These are phyloP conservation scores for Periconia digitata DNA, from an alignment of 2,329 filamentous ascomycete genomes.

Conservation along the genomic window DNA sequence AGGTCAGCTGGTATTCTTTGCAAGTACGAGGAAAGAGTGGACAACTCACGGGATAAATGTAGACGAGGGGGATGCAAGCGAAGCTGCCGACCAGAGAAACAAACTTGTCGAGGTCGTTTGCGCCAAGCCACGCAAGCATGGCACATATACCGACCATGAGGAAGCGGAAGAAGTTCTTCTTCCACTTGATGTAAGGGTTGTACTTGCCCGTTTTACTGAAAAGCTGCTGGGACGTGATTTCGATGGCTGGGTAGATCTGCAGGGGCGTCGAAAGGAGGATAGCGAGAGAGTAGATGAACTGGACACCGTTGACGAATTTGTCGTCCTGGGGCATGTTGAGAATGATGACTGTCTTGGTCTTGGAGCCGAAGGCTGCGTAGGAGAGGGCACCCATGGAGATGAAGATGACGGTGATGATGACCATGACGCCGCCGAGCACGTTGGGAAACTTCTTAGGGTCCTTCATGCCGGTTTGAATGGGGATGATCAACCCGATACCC, in stretches of 20 bases:
- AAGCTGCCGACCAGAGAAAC: conserved; percentile 96
- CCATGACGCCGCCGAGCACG: conserved; percentile 88
- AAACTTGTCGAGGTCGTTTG: conserved; percentile 94
- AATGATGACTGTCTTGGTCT: conserved; percentile 94
- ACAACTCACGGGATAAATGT: conserved; percentile 88
- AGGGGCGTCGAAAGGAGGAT: conserved; percentile 93
- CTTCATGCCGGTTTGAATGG: conserved; percentile 97
- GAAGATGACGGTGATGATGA: conserved; percentile 91
- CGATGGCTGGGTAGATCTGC: conserved; percentile 96
- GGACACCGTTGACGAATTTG: conserved; percentile 92
- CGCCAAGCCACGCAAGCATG: conserved; percentile 85
- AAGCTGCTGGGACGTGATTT: conserved; percentile 91
- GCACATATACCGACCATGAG: conserved; percentile 86
- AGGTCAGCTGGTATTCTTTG: conserved; percentile 13
- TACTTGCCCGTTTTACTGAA: conserved; percentile 96
- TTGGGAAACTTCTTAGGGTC: conserved; percentile 85
- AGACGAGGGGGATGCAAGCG: conserved; percentile 94
- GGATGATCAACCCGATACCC: conserved; percentile 95
- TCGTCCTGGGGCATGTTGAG: conserved; percentile 95
- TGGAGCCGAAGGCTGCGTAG: conserved; percentile 92
- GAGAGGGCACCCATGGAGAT: conserved; percentile 88
- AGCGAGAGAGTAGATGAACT: conserved; percentile 97
- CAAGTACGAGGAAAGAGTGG: not conserved
- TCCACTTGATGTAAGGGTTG: conserved; percentile 98
- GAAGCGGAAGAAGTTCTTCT: conserved; percentile 97